Evolutionary conservation across 345 rosid genomes (phyloP).

Genomic region (Conringia planisiliqua): DNA sequence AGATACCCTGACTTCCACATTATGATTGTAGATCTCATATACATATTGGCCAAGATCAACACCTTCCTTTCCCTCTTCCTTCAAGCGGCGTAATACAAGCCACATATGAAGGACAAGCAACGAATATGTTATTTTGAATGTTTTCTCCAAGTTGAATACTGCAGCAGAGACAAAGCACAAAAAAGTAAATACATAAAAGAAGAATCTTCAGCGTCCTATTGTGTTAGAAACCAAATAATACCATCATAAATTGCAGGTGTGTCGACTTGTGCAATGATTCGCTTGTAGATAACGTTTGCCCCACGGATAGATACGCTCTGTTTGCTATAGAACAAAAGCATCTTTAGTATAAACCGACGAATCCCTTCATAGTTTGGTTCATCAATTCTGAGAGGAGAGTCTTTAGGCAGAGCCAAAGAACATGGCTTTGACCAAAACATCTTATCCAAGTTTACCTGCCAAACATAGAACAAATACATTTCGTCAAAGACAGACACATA

Average conservation of each 20-base stretch:
- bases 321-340: conserved; percentile 80
- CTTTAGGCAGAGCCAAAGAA: conserved; percentile 73
- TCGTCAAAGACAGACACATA: not conserved
- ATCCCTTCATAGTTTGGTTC: conserved; percentile 74
- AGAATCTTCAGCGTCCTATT: not conserved
- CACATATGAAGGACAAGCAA: conserved; percentile 95
- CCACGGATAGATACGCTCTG: conserved; percentile 86
- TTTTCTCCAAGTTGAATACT: conserved; percentile 95
- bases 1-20: conserved; percentile 87
- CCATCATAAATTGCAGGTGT: conserved; percentile 84
- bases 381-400: conserved; percentile 67
- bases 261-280: conserved; percentile 68
- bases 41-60: conserved; percentile 86
- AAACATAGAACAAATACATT: not conserved
- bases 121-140: conserved; percentile 73
- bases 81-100: conserved; percentile 78
- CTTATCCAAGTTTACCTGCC: conserved; percentile 70
- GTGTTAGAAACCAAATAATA: conserved; percentile 19
- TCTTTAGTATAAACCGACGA: conserved; percentile 49
- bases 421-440: conserved; percentile 83
- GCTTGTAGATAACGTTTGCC: conserved; percentile 70
- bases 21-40: conserved; percentile 92
- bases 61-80: conserved; percentile 90
- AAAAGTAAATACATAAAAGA: not conserved
- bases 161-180: conserved; percentile 31